Percentiles rank a stretch among this genome's conserved stretches.
Evolutionary conservation across 2,329 filamentous ascomycete species (phyloP).

Genomic region (Tolypocladium guangdongense): DNA sequence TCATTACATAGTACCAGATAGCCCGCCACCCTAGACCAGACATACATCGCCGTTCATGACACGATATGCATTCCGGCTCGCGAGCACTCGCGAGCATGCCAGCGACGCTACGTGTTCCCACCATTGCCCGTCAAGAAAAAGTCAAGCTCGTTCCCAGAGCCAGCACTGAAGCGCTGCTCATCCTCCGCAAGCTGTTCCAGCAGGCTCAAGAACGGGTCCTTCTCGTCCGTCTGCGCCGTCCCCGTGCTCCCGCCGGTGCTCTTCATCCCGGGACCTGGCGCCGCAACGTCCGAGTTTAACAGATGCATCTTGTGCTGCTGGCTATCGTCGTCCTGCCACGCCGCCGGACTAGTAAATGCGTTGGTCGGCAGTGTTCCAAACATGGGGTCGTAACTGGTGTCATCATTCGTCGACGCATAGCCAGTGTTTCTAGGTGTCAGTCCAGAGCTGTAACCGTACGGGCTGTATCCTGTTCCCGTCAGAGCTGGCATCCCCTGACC

Average conservation of each 20-base stretch:
- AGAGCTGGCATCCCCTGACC: conserved; percentile 1
- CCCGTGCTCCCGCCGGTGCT: conserved; percentile 40
- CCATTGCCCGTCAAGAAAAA: conserved; percentile 47
- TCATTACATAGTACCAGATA: neutral
- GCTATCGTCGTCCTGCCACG: conserved; percentile 35
- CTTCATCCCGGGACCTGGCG: conserved; percentile 31
- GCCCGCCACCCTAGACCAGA: neutral
- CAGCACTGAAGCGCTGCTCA: conserved; percentile 49
- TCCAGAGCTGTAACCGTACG: conserved; percentile 27
- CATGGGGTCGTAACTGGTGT: conserved; percentile 43
- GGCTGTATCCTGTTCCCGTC: conserved; percentile 5
- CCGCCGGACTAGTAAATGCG: conserved; percentile 38
- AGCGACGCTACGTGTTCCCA: neutral
- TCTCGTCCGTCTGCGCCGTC: conserved; percentile 47
- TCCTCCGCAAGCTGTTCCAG: conserved; percentile 77
- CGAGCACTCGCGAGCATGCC: too few relatives aligned
- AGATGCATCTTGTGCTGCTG: conserved; percentile 10
- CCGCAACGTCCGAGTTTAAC: conserved; percentile 9
- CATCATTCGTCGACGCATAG: conserved; percentile 17
- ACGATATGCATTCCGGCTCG: too few relatives aligned
- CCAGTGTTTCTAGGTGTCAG: conserved; percentile 17
- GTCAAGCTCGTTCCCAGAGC: conserved; percentile 63
- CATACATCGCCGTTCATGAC: too few relatives aligned
- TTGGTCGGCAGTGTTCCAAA: conserved; percentile 45
- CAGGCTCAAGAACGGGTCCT: conserved; percentile 69